Percentiles rank a stretch among this genome's conserved stretches.
Conservation (phyloP, 306 rosid genomes). For the Fagus sylvatica region DNA sequence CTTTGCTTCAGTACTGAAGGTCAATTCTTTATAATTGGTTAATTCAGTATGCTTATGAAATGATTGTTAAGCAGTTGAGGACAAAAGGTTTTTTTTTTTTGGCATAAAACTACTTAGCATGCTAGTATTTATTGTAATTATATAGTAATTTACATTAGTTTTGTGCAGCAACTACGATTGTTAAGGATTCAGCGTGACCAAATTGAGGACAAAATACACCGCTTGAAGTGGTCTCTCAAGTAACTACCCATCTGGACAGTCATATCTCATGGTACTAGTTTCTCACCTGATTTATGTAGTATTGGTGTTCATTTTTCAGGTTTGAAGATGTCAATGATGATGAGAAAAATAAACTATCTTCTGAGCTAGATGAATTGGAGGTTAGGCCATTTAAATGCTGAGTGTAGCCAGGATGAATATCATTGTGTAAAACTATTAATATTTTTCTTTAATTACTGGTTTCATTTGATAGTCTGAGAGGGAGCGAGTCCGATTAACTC, state of each 20-base stretch:
- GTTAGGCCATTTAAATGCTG: slow-evolving; percentile 39
- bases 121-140: slow-evolving; percentile 1
- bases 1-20: not conserved
- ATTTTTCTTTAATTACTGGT: not conserved
- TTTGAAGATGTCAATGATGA: slow-evolving; percentile 54
- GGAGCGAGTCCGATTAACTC: slow-evolving; percentile 61
- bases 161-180: slow-evolving; percentile 67
- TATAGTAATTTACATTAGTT: slow-evolving; percentile 20
- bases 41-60: not conserved
- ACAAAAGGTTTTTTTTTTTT: not conserved
- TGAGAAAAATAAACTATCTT: slow-evolving; percentile 44
- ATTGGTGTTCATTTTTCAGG: slow-evolving; percentile 40
- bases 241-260: slow-evolving; percentile 38
- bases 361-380: slow-evolving; percentile 58
- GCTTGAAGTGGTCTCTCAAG: slow-evolving; percentile 83
- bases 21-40: not conserved
- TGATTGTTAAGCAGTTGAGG: not conserved
- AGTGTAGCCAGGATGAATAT: not conserved
- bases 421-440: not conserved
- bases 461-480: slow-evolving; percentile 51
- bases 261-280: slow-evolving; percentile 1
- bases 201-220: slow-evolving; percentile 85
- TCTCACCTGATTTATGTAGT: slow-evolving; percentile 5
- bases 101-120: not conserved
- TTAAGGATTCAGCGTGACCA: slow-evolving; percentile 77